Conservation (phyloP, 164 flowering plant genomes). For the Annona cherimola region DNA sequence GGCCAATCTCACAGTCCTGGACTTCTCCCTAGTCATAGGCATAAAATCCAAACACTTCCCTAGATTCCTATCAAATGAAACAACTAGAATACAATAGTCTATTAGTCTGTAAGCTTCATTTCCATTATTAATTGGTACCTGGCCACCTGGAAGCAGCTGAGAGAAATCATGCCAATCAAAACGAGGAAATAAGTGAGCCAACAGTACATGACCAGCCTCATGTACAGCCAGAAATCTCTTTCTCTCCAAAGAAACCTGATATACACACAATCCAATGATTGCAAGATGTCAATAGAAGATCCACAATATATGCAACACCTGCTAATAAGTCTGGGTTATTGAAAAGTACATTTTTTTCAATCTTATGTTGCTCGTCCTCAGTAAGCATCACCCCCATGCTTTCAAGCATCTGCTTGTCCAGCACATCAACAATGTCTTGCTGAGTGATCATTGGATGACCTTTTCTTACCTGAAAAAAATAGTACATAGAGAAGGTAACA, state of each 20-base stretch:
- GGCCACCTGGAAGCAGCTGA: slow-evolving; percentile 95
- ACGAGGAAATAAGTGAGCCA: slow-evolving; percentile 93
- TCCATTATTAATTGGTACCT: slow-evolving; percentile 37
- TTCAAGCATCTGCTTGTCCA: slow-evolving; percentile 95
- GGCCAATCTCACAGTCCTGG: not conserved
- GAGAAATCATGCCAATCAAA: slow-evolving; percentile 99
- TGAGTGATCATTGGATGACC: slow-evolving; percentile 76
- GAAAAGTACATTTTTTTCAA: slow-evolving; percentile 68
- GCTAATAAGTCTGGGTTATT: slow-evolving; percentile 1
- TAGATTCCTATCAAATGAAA: not conserved
- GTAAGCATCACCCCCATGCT: slow-evolving; percentile 98
- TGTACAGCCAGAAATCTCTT: slow-evolving; percentile 86
- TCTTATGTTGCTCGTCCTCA: slow-evolving; percentile 94
- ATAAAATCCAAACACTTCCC: not conserved
- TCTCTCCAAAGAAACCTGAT: slow-evolving; percentile 80
- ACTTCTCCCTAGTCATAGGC: not conserved
- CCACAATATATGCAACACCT: not conserved
- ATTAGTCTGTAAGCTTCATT: not conserved
- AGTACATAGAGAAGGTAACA: not conserved
- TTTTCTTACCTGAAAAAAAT: slow-evolving; percentile 68
- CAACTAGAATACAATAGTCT: not conserved
- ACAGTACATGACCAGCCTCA: slow-evolving; percentile 94
- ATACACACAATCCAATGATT: not conserved
- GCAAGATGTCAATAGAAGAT: not conserved
- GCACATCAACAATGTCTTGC: slow-evolving; percentile 83